Percentiles rank a stretch among this genome's conserved stretches.
These are phyloP conservation scores for Trypanosoma grayi DNA, from an alignment of 208 protist genomes.

Conservation along the genomic window DNA sequence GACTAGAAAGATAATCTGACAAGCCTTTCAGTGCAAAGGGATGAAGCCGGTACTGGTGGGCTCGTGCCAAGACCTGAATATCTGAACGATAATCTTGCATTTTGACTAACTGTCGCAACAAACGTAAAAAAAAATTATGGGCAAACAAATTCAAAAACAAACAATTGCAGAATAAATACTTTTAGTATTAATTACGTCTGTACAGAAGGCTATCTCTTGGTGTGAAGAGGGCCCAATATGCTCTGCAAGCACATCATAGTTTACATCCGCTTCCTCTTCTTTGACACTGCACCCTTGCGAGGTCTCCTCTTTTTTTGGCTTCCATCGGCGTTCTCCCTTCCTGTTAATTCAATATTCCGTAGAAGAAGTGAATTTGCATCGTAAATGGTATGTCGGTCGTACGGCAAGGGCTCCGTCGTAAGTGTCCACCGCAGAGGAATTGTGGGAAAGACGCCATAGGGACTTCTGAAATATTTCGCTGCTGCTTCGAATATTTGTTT, in stretches of 20 bases:
- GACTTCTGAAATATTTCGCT: constrained; percentile 36
- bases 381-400: constrained; percentile 22
- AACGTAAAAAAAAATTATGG: constrained; percentile 7
- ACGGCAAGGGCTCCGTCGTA: constrained; percentile 30
- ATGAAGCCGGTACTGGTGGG: constrained; percentile 75
- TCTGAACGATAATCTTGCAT: constrained; percentile 56
- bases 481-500: constrained; percentile 52
- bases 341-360: constrained; percentile 33
- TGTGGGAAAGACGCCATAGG: constrained; percentile 36
- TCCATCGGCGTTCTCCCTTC: constrained; percentile 17
- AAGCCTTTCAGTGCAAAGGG: constrained; percentile 69
- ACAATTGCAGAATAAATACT: too few species aligned
- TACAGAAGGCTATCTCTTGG: too few species aligned
- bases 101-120: constrained; percentile 1
- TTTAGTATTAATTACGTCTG: too few species aligned
- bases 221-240: too few species aligned
- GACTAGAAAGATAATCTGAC: constrained; percentile 47
- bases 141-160: not conserved
- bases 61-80: constrained; percentile 66
- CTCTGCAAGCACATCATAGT: not conserved
- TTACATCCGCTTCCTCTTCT: constrained; percentile 11
- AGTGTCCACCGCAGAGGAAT: constrained; percentile 43
- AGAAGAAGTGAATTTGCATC: constrained; percentile 55
- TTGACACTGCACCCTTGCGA: not conserved
- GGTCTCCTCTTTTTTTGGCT: constrained; percentile 23